Evolutionary conservation across 306 rosid genomes (phyloP).

Genomic region (Lotus japonicus): DNA sequence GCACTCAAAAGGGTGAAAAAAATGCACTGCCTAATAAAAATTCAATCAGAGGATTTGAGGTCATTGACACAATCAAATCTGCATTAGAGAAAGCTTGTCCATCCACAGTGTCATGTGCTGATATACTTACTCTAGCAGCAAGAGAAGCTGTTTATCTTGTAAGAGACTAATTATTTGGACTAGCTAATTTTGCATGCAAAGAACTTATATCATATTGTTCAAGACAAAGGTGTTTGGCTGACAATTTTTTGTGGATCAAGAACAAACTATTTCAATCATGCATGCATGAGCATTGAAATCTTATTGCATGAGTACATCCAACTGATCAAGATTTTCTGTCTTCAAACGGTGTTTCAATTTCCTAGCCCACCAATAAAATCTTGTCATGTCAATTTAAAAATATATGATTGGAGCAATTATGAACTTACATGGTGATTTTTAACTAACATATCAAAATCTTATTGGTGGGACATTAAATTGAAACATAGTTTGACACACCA

Average conservation of each 20-base stretch:
- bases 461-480: no score
- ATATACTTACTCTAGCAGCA: slow-evolving; percentile 66
- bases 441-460: no score
- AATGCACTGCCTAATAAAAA: slow-evolving; percentile 55
- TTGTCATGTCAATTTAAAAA: no score
- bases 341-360: no score
- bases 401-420: no score
- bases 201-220: background rate
- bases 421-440: no score
- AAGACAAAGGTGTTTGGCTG: background rate
- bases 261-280: background rate
- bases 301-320: background rate
- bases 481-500: no score
- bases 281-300: no score
- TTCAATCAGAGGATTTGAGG: slow-evolving; percentile 75
- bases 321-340: no score
- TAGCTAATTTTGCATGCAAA: no score
- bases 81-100: slow-evolving; percentile 72
- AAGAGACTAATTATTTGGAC: slow-evolving; percentile 22
- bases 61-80: slow-evolving; percentile 75
- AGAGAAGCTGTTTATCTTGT: slow-evolving; percentile 78
- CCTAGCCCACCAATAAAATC: no score
- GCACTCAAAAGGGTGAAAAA: slow-evolving; percentile 72
- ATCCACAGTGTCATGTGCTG: slow-evolving; percentile 79
- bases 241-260: background rate